These are phyloP conservation scores for Leucocoprinus birnbaumii DNA, from an alignment of 768 basidiomycete genomes.

Conservation along the genomic window DNA sequence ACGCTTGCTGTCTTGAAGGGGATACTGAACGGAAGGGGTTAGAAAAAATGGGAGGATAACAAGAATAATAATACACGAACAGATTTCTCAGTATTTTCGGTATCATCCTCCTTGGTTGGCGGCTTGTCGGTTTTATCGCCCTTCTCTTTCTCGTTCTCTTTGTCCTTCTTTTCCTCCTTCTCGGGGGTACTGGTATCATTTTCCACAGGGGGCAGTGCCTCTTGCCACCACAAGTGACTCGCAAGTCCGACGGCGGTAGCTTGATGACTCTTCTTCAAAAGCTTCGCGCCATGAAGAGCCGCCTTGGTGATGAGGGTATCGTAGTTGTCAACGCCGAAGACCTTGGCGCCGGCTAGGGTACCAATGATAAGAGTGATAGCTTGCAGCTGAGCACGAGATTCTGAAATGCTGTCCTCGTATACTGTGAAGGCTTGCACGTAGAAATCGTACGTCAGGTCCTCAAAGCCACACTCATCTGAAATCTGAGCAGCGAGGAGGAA, in stretches of 20 bases:
- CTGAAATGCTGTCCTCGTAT: conserved; percentile 96
- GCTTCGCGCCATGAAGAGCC: conserved; percentile 93
- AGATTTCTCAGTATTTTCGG: conserved; percentile 43
- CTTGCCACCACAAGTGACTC: conserved; percentile 99
- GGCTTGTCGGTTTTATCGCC: conserved; percentile 34
- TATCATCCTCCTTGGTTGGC: conserved; percentile 35
- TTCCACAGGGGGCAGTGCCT: conserved; percentile 38
- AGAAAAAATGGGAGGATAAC: background rate
- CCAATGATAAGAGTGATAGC: conserved; percentile 97
- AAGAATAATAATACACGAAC: conserved; percentile 37
- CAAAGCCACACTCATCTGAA: conserved; percentile 91
- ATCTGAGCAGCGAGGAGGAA: conserved; percentile 97
- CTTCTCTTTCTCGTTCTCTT: conserved; percentile 30
- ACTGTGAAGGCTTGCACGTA: conserved; percentile 98
- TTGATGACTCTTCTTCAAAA: conserved; percentile 98
- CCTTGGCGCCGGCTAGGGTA: conserved; percentile 81
- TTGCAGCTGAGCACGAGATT: conserved; percentile 91
- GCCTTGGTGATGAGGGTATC: conserved; percentile 98
- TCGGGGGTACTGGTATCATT: conserved; percentile 29
- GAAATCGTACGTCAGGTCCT: conserved; percentile 95
- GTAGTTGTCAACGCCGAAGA: conserved; percentile 94
- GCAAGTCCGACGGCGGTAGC: conserved; percentile 92
- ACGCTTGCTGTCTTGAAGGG: conserved; percentile 93
- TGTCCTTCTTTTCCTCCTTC: conserved; percentile 28
- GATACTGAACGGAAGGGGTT: conserved; percentile 45